Base-by-base conservation (phyloP, 305 asterid species). In the Solanum hybrid region DNA sequence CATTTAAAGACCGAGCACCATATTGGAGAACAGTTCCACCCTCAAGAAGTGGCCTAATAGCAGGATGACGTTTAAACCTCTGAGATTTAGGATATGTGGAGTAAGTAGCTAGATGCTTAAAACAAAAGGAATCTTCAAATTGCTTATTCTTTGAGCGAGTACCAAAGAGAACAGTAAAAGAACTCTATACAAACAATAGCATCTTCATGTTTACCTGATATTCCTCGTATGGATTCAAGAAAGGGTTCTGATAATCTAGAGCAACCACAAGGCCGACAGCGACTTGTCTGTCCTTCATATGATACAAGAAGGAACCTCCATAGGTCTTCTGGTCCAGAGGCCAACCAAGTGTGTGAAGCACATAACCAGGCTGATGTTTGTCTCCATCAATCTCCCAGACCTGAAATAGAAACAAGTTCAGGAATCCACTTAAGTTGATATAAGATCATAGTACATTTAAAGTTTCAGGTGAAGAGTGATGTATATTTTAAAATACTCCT, bases 251-350 rank as follows among this genome's bases (percentile, higher is more conserved):
- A 94, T 97, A 97, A 91, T 97, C 93, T 93, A 96, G 93, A 76
- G 98, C 99, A 93, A 96, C 95, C 87, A 97, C 99, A 88, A 96
- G 89, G 89, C 98, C 99, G 90, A 97, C 87, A 36, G 97, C 98
- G 90, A 97, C 98, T 96, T 97, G 98, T 92, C 95, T 97, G 91
- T 97, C 96, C 45, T 96, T 92, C 99, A 97, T 95, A 94, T 97
- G 99, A 92, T 97, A 97, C 95, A 97, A 80, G 92, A 97, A 97
- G 90, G 99, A 97, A 82, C 99, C 99, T 82, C 99, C 99, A 92
- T 97, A 96, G 34, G 97, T 97, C 94, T 94, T 96, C 89, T 92
- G 93, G 91, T 97, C 98, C 91, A 97, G 92, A 65, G 99, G 99
- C 99, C 99, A 97, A 91, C 99, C 99, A 89, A 97, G 14, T 27